phyloP scores from a whole-genome alignment of 495 filamentous ascomycete genomes.

The Saxispiralis lemnorum region DNA sequence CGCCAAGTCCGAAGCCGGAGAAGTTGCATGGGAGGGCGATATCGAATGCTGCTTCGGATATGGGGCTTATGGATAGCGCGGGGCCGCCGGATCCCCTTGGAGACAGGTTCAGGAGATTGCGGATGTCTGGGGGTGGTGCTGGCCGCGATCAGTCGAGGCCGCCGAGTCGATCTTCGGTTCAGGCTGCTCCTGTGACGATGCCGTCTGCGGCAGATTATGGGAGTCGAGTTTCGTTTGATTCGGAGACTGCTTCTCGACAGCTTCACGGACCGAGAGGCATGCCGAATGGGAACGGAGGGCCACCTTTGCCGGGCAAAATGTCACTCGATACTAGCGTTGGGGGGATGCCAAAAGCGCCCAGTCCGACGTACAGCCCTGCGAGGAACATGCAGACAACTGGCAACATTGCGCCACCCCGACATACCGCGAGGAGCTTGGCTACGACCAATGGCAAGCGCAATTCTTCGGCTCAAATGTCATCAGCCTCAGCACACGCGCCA shows the following conservation, averaged over 20 bases:
- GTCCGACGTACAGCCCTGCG: conserved; percentile 67
- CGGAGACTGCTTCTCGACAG: not conserved
- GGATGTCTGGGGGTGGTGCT: conserved; percentile 24
- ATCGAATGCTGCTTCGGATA: conserved; percentile 2
- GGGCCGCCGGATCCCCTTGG: not conserved
- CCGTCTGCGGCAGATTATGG: conserved; percentile 24
- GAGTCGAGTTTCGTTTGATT: conserved; percentile 19
- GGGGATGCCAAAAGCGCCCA: conserved; percentile 58
- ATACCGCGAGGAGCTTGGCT: conserved; percentile 24
- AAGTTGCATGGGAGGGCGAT: conserved; percentile 39
- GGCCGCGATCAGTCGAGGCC: conserved; percentile 30
- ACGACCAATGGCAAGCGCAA: not conserved
- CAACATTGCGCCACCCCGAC: conserved; percentile 32
- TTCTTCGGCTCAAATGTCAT: conserved; percentile 1
- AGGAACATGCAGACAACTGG: conserved; percentile 38
- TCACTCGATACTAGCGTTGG: conserved; percentile 34
- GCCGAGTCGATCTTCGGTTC: conserved; percentile 13
- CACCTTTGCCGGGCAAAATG: conserved; percentile 36
- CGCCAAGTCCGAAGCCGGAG: conserved; percentile 44
- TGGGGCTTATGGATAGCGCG: not conserved
- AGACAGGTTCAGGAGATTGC: conserved; percentile 42
- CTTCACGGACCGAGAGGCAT: conserved; percentile 36
- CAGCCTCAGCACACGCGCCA: conserved; percentile 15
- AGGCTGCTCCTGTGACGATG: conserved; percentile 19
- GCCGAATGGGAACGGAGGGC: conserved; percentile 28